Conservation (phyloP, 2,329 filamentous ascomycete species). For the Coniochaeta hoffmannii region DNA sequence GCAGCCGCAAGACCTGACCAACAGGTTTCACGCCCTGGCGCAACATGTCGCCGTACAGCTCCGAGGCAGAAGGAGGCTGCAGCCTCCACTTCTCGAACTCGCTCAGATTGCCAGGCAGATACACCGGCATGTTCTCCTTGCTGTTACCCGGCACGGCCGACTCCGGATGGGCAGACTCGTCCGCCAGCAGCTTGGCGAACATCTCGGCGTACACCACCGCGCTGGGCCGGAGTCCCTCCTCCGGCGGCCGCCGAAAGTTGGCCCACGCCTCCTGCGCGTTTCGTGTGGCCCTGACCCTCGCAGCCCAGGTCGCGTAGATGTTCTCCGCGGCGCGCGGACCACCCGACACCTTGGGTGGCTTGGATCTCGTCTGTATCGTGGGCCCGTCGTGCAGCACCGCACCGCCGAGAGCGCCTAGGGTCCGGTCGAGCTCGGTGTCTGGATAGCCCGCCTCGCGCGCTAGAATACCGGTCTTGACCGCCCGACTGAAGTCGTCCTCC, state of each 20-base stretch:
- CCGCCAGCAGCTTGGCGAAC: conserved; percentile 48
- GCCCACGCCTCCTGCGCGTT: conserved; percentile 57
- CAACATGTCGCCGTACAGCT: conserved; percentile 54
- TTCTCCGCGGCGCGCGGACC: conserved; percentile 21
- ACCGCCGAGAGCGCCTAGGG: conserved; percentile 46
- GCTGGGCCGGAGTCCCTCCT: conserved; percentile 25
- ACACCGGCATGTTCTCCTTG: conserved; percentile 44
- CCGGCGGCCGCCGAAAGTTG: conserved; percentile 32
- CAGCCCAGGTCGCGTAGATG: conserved; percentile 40
- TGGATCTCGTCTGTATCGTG: conserved; percentile 46
- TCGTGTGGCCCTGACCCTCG: conserved; percentile 49
- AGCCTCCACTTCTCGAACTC: conserved; percentile 59
- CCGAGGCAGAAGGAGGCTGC: conserved; percentile 48
- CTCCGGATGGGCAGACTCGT: conserved; percentile 13
- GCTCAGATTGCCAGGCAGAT: conserved; percentile 47
- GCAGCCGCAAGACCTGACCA: conserved; percentile 42
- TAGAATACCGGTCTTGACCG: conserved; percentile 42
- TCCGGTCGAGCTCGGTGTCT: conserved; percentile 36
- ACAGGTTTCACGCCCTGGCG: conserved; percentile 38
- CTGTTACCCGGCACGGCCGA: conserved; percentile 50
- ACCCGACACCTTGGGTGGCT: conserved; percentile 23
- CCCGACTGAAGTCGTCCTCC: conserved; percentile 46
- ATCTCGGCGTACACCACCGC: conserved; percentile 48
- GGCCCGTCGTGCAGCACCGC: conserved; percentile 41
- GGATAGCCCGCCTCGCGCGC: conserved; percentile 51